Evolutionary conservation across 208 protist genomes (phyloP), one percentile per base, ranked within the genome.

Genomic region (Kentomonas sorsogonicus): DNA sequence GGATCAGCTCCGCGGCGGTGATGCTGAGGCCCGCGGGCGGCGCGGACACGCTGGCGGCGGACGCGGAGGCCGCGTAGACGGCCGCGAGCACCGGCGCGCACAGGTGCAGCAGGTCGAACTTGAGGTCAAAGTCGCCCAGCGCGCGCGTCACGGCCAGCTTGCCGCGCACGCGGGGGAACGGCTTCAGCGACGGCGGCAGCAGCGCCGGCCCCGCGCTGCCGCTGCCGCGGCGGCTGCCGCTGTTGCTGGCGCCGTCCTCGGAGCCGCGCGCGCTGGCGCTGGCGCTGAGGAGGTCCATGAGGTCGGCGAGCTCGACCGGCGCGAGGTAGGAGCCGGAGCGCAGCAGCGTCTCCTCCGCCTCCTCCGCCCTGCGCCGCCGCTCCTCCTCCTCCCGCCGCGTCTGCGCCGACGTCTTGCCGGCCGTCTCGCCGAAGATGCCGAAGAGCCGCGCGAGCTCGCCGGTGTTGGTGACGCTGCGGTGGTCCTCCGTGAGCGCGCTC

Each of bases 111-210:
- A 50, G 4, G 6, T 7, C 53, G 45, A 60, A 57, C 55, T 79
- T 79, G 40, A 91, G 82, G 23, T 63, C 56, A 60, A 88, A 86
- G 60, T 94, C 86, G 23, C 86, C 86, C 18, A 94, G 60, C 2
- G 86, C 77, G 25, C 86, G 69, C 3, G 72, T 67, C n/a, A 94
- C 64, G 23, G 79, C 72, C 11, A 94, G 56, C 13, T 46, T 66
- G 13, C 86, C 86, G 36, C 71, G 72, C 10, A 93, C 79, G 25
- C 86, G 66, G 9, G 74, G 74, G 41, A 56, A 16, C 0, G n/a
- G 4, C n/a, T 3, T 4, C 9, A 5, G 29, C 44, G 44, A 50
- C 7, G 15, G 16, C 38, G 38, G 16, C 16, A 11, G 33, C 9
- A 5, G 44, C 25, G 25, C n/a, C n/a, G n/a, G n/a, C n/a, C n/a